Evolutionary conservation across 768 basidiomycete genomes (phyloP).

Genomic region (Serendipita vermifera): DNA sequence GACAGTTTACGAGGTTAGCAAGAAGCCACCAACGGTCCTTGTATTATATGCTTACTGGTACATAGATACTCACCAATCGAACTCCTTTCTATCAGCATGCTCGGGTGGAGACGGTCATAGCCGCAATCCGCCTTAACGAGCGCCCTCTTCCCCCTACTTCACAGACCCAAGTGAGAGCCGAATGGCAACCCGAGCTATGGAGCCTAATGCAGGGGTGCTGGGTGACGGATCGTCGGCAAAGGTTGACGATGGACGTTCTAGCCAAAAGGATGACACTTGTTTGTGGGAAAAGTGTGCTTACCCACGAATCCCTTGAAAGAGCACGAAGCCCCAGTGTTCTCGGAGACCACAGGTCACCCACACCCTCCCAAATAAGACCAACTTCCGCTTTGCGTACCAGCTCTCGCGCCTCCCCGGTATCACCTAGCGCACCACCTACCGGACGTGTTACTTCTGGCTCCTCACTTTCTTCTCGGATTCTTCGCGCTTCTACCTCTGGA

Average conservation of each 20-base stretch:
- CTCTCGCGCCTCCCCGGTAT: no score
- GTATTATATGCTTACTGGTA: not conserved
- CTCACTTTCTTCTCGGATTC: no score
- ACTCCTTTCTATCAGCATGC: not conserved
- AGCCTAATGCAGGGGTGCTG: conserved; percentile 2
- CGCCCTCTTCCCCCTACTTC: conserved; percentile 1
- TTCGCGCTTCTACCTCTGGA: no score
- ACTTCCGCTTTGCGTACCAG: no score
- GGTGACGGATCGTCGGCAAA: not conserved
- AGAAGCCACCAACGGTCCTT: not conserved
- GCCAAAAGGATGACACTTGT: not conserved
- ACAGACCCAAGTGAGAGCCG: not conserved
- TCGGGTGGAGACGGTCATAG: not conserved
- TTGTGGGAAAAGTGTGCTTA: not conserved
- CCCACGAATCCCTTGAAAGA: not conserved
- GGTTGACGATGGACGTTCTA: not conserved
- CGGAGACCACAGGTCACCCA: no score
- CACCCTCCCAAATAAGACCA: no score
- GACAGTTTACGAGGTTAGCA: conserved; percentile 5
- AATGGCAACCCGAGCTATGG: conserved; percentile 6
- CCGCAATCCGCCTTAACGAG: not conserved
- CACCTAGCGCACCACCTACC: no score
- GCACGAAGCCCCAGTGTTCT: not conserved
- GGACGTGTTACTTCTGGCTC: no score
- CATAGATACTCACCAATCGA: not conserved